Evolutionary conservation across 345 rosid species (phyloP), one percentile per base, ranked within the genome.

Genomic region (Cardiospermum halicacabum): DNA sequence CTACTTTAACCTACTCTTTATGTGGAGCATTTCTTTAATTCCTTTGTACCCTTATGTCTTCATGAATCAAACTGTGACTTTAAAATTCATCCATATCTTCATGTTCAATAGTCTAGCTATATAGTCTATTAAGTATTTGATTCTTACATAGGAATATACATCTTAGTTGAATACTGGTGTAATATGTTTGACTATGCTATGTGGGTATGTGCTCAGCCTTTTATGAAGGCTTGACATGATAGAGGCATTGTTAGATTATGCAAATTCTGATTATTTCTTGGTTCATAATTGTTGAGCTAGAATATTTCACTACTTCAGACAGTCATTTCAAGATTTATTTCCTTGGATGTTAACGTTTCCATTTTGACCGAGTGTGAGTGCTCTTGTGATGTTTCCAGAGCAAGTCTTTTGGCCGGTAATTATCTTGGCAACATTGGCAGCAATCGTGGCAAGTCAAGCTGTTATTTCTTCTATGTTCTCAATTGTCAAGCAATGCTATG

Each of bases 391-490:
- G 31, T 57, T 62, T 73, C 69, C 63, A 94, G 99, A 87, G 67
- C 74, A 71, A 51, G 50, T 87, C 22, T 83, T 83, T 80, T 94
- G 97, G 96, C 96, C 96, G 1, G 66, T 89, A 75, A 77, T 84
- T 57, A 77, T 86, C 56, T 65, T 91, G 77, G 88, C 96, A 58
- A 83, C 77, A 77, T 77, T 89, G 65, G 93, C 92, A 72, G 84
- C 96, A 60, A 76, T 85, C 63, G 92, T 94, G 53, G 84, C 94
- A 22, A 85, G 99, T 74, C 96, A 89, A 74, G 88, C 99, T 58
- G 84, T 82, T 64, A 77, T 94, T 69, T 84, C 84, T 58, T 84
- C 83, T 37, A 82, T 92, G 50, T 94, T 88, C 84, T 80, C 97
- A 27, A 79, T 80, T 36, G 85, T 91, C 66, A 87, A 85, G 69